A percentile compares a stretch with the other conserved stretches of the same genome.
phyloP scores from a whole-genome alignment of 805 yeast species.

The Yamadazyma philogaea region DNA sequence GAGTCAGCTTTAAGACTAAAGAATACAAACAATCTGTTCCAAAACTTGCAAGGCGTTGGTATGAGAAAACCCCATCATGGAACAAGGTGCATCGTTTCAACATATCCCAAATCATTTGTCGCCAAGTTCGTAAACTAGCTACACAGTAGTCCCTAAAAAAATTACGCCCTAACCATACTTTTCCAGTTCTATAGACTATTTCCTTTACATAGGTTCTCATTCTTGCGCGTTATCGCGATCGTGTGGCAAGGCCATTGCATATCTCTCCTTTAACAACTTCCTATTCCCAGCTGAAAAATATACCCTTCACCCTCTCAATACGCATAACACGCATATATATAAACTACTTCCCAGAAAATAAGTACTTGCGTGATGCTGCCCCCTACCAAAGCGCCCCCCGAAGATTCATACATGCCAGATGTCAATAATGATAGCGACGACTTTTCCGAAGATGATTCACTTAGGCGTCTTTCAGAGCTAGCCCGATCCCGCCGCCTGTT shows the following conservation, averaged over 20 bases:
- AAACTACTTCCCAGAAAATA: background rate
- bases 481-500: constrained; percentile 16
- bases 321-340: background rate
- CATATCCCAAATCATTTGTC: too few species aligned
- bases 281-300: background rate
- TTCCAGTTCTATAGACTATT: background rate
- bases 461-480: constrained; percentile 40
- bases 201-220: background rate
- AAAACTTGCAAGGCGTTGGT: too few species aligned
- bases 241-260: background rate
- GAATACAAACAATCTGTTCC: too few species aligned
- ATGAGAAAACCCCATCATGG: too few species aligned
- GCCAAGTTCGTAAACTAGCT: too few species aligned
- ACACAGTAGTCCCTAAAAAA: too few species aligned
- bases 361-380: background rate
- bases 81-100: too few species aligned
- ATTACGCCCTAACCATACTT: too few species aligned
- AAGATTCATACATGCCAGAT: constrained; percentile 11
- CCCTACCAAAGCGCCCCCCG: background rate
- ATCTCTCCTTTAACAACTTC: background rate
- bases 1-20: too few species aligned
- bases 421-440: constrained; percentile 9
- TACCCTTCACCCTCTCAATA: background rate
- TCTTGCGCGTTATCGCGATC: background rate
- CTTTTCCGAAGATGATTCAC: constrained; percentile 21